Evolutionary conservation across 2,329 filamentous ascomycete species (phyloP), one percentile per base, ranked within the genome.

Genomic region (Dactylellina parvicollis): DNA sequence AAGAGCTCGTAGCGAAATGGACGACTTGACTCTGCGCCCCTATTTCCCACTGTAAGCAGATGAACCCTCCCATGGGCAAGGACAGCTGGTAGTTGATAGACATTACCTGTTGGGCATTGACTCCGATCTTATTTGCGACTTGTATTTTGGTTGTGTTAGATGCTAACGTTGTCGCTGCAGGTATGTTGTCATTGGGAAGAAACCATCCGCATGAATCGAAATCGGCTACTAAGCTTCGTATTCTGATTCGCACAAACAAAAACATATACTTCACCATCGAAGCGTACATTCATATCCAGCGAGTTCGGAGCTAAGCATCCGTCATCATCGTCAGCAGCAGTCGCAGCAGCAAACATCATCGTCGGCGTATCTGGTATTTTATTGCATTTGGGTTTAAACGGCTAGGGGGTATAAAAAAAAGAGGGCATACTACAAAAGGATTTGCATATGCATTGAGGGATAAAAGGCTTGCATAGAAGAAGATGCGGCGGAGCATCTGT

Each of bases 1-100:
- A 47, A 71, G 65, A 50, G 73, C 76, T 14, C 69, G 76, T 47
- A 71, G 75, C 36, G 77, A 78, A 49, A 62, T 78, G 4, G 75
- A 78, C 32, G 73, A 77, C 42, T 26, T 46, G 49, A 75, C 47
- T n/a, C 70, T 77, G 67, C 77, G 76, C 42, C 76, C 77, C 36
- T 78, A 78, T 74, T 67, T 78, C 22, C 74, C 72, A 44, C 57
- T 78, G 77, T 78, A 75, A 77, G 76, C 75, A 34, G 10, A 47
- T 42, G 56, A 12, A 22, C 20, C 32, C 9, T n/a, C 10, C 22
- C 32, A 46, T 36, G 7, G 34, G 28, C 30, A 3, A 9, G 12
- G 4, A 12, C 52, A 28, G 20, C 24, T 30, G 28, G 26, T 1
- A 20, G 4, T 32, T 26, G 4, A 24, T 46, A 16, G 50, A 56